A percentile compares a stretch with the other conserved stretches of the same genome.
phyloP scores from a whole-genome alignment of 139 green algal genomes.

The Volvox reticuliferus region DNA sequence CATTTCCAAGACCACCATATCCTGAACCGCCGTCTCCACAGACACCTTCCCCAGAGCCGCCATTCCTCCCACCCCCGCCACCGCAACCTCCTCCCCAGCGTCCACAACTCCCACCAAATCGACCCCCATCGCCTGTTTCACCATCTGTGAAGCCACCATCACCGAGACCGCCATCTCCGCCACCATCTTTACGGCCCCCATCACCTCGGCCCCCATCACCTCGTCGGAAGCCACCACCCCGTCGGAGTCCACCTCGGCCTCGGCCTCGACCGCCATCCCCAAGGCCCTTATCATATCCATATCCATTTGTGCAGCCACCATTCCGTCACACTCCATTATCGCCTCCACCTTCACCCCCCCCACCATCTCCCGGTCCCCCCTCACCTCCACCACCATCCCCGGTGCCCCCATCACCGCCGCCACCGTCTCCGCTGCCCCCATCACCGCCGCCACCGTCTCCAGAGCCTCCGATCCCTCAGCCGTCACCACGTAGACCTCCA shows the following conservation, averaged over 20 bases:
- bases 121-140: background rate
- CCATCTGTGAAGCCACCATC: background rate
- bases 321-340: too few species aligned
- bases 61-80: background rate
- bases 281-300: too few species aligned
- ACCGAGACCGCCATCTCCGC: background rate
- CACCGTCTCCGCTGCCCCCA: background rate
- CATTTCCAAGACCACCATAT: background rate
- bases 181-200: too few species aligned
- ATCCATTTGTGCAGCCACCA: too few species aligned
- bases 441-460: background rate
- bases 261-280: too few species aligned
- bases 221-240: too few species aligned
- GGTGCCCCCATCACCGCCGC: too few species aligned
- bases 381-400: too few species aligned
- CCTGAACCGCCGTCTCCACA: background rate
- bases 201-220: too few species aligned
- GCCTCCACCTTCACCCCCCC: too few species aligned
- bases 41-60: background rate
- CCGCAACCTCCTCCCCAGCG: background rate
- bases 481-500: background rate
- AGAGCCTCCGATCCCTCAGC: background rate
- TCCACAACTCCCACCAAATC: background rate
- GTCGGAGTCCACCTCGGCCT: too few species aligned
- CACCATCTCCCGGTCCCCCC: too few species aligned